Evolutionary conservation across 495 filamentous ascomycete genomes (phyloP).

Genomic region (Alectoria sarmentosa): DNA sequence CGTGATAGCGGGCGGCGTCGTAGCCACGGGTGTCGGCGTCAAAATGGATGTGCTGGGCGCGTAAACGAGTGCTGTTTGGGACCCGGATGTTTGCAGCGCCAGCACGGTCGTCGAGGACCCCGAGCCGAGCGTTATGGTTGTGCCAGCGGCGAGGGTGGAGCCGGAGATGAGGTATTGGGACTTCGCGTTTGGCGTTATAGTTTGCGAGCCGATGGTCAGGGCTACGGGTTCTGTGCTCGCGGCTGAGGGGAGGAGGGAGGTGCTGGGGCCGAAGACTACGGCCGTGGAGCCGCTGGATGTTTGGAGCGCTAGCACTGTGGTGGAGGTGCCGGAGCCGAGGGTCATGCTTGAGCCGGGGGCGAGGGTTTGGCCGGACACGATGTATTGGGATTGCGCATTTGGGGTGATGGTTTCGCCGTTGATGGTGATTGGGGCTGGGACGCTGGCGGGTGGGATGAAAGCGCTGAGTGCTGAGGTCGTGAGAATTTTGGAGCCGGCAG

Average conservation of each 20-base stretch:
- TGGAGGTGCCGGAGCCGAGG: conserved; percentile 8
- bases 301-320: conserved; percentile 5
- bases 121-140: neutral
- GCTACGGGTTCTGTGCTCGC: neutral
- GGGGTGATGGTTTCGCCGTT: conserved; percentile 14
- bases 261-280: conserved; percentile 11
- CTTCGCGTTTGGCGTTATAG: neutral
- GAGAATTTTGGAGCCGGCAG: conserved; percentile 12
- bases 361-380: conserved; percentile 23
- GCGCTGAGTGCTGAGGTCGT: neutral
- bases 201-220: conserved; percentile 7
- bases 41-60: neutral
- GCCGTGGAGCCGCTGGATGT: conserved; percentile 6
- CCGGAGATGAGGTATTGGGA: neutral
- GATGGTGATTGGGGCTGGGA: conserved; percentile 14
- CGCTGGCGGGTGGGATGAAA: neutral
- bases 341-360: conserved; percentile 7
- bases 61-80: neutral
- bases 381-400: conserved; percentile 15
- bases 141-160: conserved; percentile 2
- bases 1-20: conserved; percentile 3
- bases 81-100: neutral
- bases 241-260: conserved; percentile 2
- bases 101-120: neutral
- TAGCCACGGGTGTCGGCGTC: neutral